Conservation (phyloP, 2,329 filamentous ascomycete genomes). For the Penicillium sp. region DNA sequence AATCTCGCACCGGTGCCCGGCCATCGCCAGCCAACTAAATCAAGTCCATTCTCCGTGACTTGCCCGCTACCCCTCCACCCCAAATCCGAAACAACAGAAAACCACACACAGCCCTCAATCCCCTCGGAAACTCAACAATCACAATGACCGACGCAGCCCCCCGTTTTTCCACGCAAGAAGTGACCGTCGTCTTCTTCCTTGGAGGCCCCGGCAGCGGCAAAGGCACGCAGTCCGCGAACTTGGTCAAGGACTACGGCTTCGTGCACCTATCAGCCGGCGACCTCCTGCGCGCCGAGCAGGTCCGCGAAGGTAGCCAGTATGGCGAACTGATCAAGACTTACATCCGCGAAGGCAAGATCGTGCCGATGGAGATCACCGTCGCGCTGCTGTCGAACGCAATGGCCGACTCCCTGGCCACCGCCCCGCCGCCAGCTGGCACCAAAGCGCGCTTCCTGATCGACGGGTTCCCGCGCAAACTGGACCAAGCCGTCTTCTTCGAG, state of each 20-base stretch:
- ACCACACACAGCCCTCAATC: no score
- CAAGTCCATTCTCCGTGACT: background rate
- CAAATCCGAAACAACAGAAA: no score
- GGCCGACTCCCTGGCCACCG: slow-evolving; percentile 57
- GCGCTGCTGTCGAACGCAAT: slow-evolving; percentile 92
- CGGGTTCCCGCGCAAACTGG: slow-evolving; percentile 92
- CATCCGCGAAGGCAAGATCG: slow-evolving; percentile 91
- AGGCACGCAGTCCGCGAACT: slow-evolving; percentile 86
- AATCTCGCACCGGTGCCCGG: slow-evolving; percentile 36
- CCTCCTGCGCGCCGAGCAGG: slow-evolving; percentile 86
- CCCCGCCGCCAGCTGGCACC: slow-evolving; percentile 25
- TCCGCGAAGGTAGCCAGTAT: slow-evolving; percentile 78
- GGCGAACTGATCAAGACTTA: slow-evolving; percentile 87
- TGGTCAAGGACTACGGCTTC: slow-evolving; percentile 85
- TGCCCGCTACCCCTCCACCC: slow-evolving; percentile 35
- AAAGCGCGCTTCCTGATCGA: slow-evolving; percentile 70
- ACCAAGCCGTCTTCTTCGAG: slow-evolving; percentile 93
- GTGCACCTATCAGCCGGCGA: slow-evolving; percentile 90
- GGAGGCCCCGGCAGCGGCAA: slow-evolving; percentile 94
- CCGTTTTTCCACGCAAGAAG: slow-evolving; percentile 69
- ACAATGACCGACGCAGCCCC: slow-evolving; percentile 50
- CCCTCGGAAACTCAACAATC: slow-evolving; percentile 48
- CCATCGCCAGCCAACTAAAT: slow-evolving; percentile 11
- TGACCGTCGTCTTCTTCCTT: slow-evolving; percentile 94
- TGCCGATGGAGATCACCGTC: slow-evolving; percentile 98